Base-by-base conservation (phyloP, 2,329 filamentous ascomycete genomes). In the Xylariales sp. region DNA sequence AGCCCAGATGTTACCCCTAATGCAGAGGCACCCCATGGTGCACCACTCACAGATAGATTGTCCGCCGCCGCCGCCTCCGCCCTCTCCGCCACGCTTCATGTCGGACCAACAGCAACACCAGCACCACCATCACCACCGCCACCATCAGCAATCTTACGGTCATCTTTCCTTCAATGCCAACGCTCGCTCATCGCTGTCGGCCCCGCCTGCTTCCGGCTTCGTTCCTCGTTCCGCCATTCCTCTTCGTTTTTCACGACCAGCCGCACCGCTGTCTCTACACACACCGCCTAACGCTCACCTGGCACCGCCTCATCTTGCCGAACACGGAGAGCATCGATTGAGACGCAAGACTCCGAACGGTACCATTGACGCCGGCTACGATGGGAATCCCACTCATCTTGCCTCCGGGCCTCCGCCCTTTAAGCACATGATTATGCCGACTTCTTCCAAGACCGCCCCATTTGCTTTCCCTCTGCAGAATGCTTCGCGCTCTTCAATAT, bases 261-360 rank as follows among this genome's bases (percentile, higher is more conserved):
- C 72, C 73, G 12, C 77, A 77, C 45, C 77, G 75, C 18, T 68
- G 74, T 18, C 80, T 81, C 64, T 78, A 80, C 46, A 80, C 81
- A 56, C 81, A 77, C 45, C 78, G 71, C 59, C 78, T 76, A 18
- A 72, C 75, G 30, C 76, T 54, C 76, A 71, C 30, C 69, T 73
- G 50, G 63, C 74, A 18, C 71, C 69, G 64, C 75, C 71, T 70
- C 72, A 66, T 69, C 65, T 68, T 68, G 67, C 70, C 60, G 80
- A 82, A 4, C 78, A 80, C 63, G 78, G 80, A 62, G 93, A 97
- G 78, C 90, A 97, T 79, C 92, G 93, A 74, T 84, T 97, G 64
- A 89, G 95, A 72, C 89, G 95, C 72, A 98, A 98, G 80, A 98
- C 95, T 8, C 96, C 95, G 4, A 95, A 91, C 76, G 96, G 95